These are phyloP conservation scores for Hirsutella minnesotensis DNA, from an alignment of 2,329 filamentous ascomycete species.

Conservation along the genomic window DNA sequence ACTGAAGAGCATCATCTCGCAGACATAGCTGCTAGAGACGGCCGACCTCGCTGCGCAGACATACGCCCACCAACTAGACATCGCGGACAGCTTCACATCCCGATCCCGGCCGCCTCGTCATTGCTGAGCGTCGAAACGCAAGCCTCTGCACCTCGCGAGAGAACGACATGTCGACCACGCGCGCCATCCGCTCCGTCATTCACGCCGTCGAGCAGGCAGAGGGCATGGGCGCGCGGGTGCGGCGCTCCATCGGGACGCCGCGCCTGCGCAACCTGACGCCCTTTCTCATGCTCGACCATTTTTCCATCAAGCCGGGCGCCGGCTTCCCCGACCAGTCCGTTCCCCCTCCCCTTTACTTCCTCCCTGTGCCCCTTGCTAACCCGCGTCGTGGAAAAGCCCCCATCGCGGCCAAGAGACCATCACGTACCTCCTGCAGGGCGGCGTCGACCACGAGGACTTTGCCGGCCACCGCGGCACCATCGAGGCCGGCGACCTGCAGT, in stretches of 20 bases:
- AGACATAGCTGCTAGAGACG: too few relatives aligned
- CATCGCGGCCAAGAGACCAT: conserved; percentile 76
- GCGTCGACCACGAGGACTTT: conserved; percentile 86
- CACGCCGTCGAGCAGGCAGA: conserved; percentile 77
- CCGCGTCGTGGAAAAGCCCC: conserved; percentile 19
- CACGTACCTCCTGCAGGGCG: conserved; percentile 79
- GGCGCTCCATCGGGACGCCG: conserved; percentile 76
- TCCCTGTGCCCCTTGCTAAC: not conserved
- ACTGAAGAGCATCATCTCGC: too few relatives aligned
- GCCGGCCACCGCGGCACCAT: conserved; percentile 78
- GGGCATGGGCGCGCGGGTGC: conserved; percentile 76
- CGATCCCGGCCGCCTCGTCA: too few relatives aligned
- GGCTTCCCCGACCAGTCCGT: conserved; percentile 75
- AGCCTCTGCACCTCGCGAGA: too few relatives aligned
- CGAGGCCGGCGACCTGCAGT: conserved; percentile 79
- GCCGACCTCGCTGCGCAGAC: too few relatives aligned
- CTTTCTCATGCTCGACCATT: conserved; percentile 95
- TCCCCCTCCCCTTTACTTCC: not conserved
- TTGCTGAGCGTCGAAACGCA: too few relatives aligned
- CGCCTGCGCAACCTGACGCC: conserved; percentile 78
- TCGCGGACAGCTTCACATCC: too few relatives aligned
- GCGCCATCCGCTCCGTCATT: conserved; percentile 74
- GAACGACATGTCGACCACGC: conserved; percentile 49
- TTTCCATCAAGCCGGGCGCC: conserved; percentile 64
- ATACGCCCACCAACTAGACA: too few relatives aligned